Evolutionary conservation across 2,329 filamentous ascomycete species (phyloP).

Genomic region (Colletotrichum spaethianum): DNA sequence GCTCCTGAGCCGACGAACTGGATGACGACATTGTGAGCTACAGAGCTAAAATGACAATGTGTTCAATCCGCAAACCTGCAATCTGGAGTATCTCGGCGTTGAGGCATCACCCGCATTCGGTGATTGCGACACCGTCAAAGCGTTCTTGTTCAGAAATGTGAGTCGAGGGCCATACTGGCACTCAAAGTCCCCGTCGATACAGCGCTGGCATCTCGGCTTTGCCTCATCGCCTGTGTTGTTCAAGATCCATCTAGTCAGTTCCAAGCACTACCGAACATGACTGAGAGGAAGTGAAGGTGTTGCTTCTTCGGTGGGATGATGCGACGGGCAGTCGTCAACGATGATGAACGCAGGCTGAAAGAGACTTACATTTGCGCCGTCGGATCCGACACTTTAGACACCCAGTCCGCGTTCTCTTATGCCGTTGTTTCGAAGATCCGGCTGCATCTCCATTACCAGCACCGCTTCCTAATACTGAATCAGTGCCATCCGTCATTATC

Average conservation of each 20-base stretch:
- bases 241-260: background rate
- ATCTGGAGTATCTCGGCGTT: constrained; percentile 32
- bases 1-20: constrained; percentile 36
- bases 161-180: constrained; percentile 64
- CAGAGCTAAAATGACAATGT: background rate
- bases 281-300: background rate
- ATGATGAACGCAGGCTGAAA: background rate
- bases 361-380: constrained; percentile 61
- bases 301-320: background rate
- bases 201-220: constrained; percentile 65
- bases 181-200: constrained; percentile 59
- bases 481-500: constrained; percentile 36
- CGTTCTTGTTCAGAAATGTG: constrained; percentile 65
- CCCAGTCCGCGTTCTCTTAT: constrained; percentile 56
- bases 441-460: background rate
- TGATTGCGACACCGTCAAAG: constrained; percentile 53
- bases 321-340: background rate
- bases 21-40: background rate
- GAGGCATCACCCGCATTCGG: constrained; percentile 10
- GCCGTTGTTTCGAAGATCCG: constrained; percentile 24
- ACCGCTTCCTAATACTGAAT: constrained; percentile 23
- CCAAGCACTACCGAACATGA: background rate
- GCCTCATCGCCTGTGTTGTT: constrained; percentile 62
- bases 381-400: constrained; percentile 64
- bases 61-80: constrained; percentile 39